Evolutionary conservation across 31 red algal species (phyloP).

Genomic region (Asparagopsis taxiformis): DNA sequence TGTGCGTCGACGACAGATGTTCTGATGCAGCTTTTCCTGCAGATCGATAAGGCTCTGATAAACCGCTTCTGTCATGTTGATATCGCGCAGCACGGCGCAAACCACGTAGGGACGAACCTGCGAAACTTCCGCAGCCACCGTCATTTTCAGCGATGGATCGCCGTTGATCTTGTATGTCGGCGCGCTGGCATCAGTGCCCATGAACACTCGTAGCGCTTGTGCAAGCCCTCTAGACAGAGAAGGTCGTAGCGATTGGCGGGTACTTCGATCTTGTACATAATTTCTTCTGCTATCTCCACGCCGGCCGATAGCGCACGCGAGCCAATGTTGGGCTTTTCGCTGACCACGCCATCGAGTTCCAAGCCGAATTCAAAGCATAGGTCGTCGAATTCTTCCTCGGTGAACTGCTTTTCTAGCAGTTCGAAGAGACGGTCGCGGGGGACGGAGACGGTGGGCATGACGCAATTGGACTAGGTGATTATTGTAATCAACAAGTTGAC

Average conservation of each 20-base stretch:
- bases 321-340: conserved; percentile 63
- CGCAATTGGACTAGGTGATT: no score
- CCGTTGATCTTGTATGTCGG: conserved; percentile 39
- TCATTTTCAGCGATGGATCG: conserved; percentile 27
- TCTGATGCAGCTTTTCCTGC: conserved; percentile 99
- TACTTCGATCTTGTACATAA: conserved; percentile 95
- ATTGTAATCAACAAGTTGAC: no score
- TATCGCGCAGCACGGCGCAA: conserved; percentile 86
- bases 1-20: conserved; percentile 92
- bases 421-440: conserved; percentile 80
- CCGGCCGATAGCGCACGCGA: conserved; percentile 59
- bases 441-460: conserved; percentile 97
- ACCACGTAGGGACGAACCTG: conserved; percentile 88
- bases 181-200: conserved; percentile 46
- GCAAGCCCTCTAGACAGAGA: conserved; percentile 94
- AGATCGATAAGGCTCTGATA: conserved; percentile 98
- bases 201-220: conserved; percentile 91
- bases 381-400: conserved; percentile 90
- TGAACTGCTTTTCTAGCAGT: conserved; percentile 60
- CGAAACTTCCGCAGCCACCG: conserved; percentile 41
- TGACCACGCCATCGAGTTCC: conserved; percentile 87
- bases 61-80: conserved; percentile 59
- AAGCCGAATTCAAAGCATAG: conserved; percentile 98
- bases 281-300: conserved; percentile 39
- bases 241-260: conserved; percentile 99